A percentile compares a stretch with the other conserved stretches of the same genome.
These are phyloP conservation scores for Cystoderma amianthinum DNA, from an alignment of 768 basidiomycete species.

Conservation along the genomic window DNA sequence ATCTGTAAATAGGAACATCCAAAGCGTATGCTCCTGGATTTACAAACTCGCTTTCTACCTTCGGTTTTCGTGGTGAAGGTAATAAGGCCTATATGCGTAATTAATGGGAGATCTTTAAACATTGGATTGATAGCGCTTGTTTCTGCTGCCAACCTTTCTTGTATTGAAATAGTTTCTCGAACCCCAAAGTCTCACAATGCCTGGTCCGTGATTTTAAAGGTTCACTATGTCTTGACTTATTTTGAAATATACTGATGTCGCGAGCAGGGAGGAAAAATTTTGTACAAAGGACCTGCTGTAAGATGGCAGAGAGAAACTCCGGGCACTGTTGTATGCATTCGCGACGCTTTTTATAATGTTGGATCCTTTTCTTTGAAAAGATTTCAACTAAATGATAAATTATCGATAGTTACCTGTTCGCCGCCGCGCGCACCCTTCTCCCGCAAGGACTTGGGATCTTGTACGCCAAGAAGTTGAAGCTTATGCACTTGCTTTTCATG, in stretches of 20 bases:
- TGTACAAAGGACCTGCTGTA: constrained; percentile 69
- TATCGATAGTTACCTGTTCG: constrained; percentile 82
- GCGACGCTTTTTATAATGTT: constrained; percentile 90
- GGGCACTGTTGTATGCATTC: constrained; percentile 79
- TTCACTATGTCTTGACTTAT: constrained; percentile 16
- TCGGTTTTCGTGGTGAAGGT: constrained; percentile 97
- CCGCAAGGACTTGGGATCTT: constrained; percentile 53
- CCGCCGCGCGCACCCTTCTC: constrained; percentile 59
- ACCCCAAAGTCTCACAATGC: constrained; percentile 54
- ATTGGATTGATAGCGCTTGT: constrained; percentile 54
- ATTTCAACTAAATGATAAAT: no score
- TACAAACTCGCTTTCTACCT: constrained; percentile 50
- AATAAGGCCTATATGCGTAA: constrained; percentile 1
- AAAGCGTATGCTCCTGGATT: constrained; percentile 53
- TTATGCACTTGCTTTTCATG: constrained; percentile 67
- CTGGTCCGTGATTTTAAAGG: constrained; percentile 79
- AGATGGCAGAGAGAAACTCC: constrained; percentile 67
- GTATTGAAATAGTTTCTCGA: constrained; percentile 80
- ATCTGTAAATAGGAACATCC: constrained; percentile 54
- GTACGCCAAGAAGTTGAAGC: constrained; percentile 68
- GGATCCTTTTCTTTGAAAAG: constrained; percentile 18
- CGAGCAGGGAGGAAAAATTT: constrained; percentile 49
- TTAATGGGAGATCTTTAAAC: background rate
- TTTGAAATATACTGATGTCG: background rate
- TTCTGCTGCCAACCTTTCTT: constrained; percentile 73